A percentile compares a stretch with the other conserved stretches of the same genome.
These are phyloP conservation scores for Lasiosphaeriaceae sp. DNA, from an alignment of 495 filamentous ascomycete genomes.

Conservation along the genomic window DNA sequence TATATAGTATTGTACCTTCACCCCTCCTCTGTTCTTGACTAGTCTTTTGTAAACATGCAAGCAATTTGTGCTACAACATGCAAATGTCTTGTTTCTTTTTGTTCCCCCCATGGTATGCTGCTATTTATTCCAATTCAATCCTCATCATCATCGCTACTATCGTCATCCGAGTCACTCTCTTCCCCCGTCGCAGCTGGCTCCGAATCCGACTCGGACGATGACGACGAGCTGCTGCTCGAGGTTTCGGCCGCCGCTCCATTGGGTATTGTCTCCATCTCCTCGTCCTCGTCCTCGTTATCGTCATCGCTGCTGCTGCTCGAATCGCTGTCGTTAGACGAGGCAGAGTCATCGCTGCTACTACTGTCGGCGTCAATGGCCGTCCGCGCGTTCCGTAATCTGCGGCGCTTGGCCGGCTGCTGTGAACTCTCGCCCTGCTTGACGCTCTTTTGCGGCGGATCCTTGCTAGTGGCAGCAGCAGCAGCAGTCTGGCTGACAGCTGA, in stretches of 20 bases:
- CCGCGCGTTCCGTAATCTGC: slow-evolving; percentile 50
- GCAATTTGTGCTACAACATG: background rate
- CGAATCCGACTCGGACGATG: slow-evolving; percentile 17
- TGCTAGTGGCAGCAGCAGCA: background rate
- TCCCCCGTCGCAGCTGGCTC: slow-evolving; percentile 16
- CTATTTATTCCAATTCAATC: background rate
- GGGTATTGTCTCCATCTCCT: slow-evolving; percentile 18
- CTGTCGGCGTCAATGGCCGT: slow-evolving; percentile 37
- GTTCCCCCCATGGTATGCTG: background rate
- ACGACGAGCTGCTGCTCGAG: slow-evolving; percentile 29
- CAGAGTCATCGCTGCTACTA: slow-evolving; percentile 18
- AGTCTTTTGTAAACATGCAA: background rate
- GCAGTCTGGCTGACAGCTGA: slow-evolving; percentile 7
- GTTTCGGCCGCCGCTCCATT: slow-evolving; percentile 8
- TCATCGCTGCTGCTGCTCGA: slow-evolving; percentile 24
- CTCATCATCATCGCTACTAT: slow-evolving; percentile 17
- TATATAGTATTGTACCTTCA: too few species aligned
- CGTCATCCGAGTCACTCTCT: slow-evolving; percentile 11
- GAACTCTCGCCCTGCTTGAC: slow-evolving; percentile 40
- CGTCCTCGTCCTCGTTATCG: slow-evolving; percentile 29
- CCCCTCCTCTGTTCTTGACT: too few species aligned
- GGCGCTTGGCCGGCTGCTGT: slow-evolving; percentile 45
- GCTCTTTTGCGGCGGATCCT: slow-evolving; percentile 12
- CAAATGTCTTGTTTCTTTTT: background rate
- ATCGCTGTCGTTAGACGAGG: slow-evolving; percentile 19